These are phyloP conservation scores for Gracilaria domingensis DNA, from an alignment of 23 red algal species.

Conservation along the genomic window DNA sequence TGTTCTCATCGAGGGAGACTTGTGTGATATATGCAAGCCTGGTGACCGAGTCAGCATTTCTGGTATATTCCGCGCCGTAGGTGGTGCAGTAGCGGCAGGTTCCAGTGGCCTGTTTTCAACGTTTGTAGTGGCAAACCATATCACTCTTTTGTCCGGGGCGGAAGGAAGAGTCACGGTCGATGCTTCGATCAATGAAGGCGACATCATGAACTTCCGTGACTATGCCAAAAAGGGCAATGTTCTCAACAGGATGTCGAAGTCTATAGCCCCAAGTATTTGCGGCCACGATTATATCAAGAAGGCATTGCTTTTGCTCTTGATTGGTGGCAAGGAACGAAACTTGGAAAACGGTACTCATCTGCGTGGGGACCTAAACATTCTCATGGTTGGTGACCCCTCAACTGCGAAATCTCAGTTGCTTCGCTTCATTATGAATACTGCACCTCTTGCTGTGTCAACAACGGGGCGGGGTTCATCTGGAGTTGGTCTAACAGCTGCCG, in stretches of 20 bases:
- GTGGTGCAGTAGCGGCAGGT: constrained; percentile 67
- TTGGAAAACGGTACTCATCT: constrained; percentile 95
- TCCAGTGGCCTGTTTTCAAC: constrained; percentile 88
- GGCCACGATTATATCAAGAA: constrained; percentile 93
- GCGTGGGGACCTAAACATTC: constrained; percentile 98
- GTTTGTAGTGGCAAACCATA: constrained; percentile 88
- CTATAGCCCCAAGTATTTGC: constrained; percentile 97
- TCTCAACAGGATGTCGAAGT: constrained; percentile 73
- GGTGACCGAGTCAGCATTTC: constrained; percentile 87
- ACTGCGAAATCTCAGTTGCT: constrained; percentile 99
- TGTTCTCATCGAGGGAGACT: constrained; percentile 89
- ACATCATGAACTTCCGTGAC: constrained; percentile 83
- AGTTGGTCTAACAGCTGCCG: constrained; percentile 97
- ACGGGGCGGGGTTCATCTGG: constrained; percentile 95
- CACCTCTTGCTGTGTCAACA: constrained; percentile 94
- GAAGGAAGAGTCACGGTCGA: constrained; percentile 64
- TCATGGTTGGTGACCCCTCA: constrained; percentile 95
- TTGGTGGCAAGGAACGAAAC: constrained; percentile 91
- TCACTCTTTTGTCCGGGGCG: constrained; percentile 69
- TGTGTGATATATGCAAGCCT: constrained; percentile 97
- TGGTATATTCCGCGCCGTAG: constrained; percentile 94
- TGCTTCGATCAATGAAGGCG: constrained; percentile 74
- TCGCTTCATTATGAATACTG: constrained; percentile 92
- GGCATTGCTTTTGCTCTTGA: constrained; percentile 86
- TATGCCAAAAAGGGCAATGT: constrained; percentile 71